Conservation (phyloP, 305 asterid species). For the Solanum aculeatissimum region DNA sequence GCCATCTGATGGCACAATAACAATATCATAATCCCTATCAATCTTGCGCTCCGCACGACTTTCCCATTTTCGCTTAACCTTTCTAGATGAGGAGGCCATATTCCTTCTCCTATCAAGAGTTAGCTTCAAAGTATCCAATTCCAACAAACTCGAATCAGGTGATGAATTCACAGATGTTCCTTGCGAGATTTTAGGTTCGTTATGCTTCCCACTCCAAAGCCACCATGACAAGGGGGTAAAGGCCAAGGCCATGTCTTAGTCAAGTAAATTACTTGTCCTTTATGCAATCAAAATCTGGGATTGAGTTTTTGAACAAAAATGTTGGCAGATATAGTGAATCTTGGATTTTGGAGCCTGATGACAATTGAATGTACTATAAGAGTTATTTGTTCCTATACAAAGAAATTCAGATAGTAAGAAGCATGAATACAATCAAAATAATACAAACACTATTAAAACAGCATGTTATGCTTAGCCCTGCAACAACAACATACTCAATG, state of each 20-base stretch:
- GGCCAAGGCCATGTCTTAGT: constrained; percentile 19
- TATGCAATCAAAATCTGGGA: not conserved
- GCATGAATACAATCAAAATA: not conserved
- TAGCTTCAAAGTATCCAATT: constrained; percentile 23
- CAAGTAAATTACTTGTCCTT: not conserved
- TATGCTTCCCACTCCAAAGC: constrained; percentile 30
- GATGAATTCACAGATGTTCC: constrained; percentile 15
- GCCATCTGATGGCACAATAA: constrained; percentile 40
- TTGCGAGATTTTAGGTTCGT: constrained; percentile 13
- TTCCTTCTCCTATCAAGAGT: constrained; percentile 10
- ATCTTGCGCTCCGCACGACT: constrained; percentile 29
- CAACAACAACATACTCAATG: not conserved
- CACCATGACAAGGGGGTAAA: constrained; percentile 25
- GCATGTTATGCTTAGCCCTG: not conserved
- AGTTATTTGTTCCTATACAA: not conserved
- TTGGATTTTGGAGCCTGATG: not conserved
- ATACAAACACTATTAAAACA: not conserved
- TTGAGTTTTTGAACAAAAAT: not conserved
- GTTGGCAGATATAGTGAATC: not conserved
- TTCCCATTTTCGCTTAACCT: constrained; percentile 23
- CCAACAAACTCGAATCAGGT: constrained; percentile 18
- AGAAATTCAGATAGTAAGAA: not conserved
- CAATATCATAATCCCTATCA: constrained; percentile 34
- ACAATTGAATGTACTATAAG: not conserved
- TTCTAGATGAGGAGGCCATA: constrained; percentile 18